Evolutionary conservation across 148 eudicot species (phyloP), one percentile per base, ranked within the genome.

Genomic region (Rheum nobile): DNA sequence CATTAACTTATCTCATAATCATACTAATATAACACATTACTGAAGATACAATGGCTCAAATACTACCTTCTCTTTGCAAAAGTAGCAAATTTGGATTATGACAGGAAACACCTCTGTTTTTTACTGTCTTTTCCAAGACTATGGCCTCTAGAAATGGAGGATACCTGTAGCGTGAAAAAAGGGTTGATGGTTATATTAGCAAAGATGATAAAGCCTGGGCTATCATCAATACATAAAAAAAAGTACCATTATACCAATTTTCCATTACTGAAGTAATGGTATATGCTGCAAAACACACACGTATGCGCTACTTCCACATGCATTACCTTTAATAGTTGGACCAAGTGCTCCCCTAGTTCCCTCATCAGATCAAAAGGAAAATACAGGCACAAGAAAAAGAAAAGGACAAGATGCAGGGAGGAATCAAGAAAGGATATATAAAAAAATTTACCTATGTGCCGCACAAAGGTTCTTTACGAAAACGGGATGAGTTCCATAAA

Each of bases 361-460:
- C 68, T 63, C 38, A 13, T 63, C 34, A 34, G 39, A 65, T 4
- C 22, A 31, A 34, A 65, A 65, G n/a, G 32, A 31, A 34, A 39
- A 37, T 26, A 16, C 8, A 74, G 34, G 35, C 46, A 22, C 19
- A 7, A 8, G 57, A 63, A 2, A 16, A 21, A 50, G 34, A 54
- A 37, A 38, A 35, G 32, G 41, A 8, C 63, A 26, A 59, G 63
- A 9, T 24, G 63, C 31, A 2, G 12, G 3, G 13, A 9, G 63
- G 63, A 24, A 24, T 24, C 26, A 55, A 71, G 29, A 35, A 71
- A 32, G 11, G 43, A n/a, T 7, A 22, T n/a, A 10, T 54, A 38
- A 55, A 9, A 48, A 55, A 61, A 63, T 84, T 82, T 85, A 96
- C 99, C 92, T 87, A 84, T 96, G 99, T 55, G 99, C 96, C 46